Evolutionary conservation across 1,139 yeast genomes (phyloP).

Genomic region (Blastobotrys apis): DNA sequence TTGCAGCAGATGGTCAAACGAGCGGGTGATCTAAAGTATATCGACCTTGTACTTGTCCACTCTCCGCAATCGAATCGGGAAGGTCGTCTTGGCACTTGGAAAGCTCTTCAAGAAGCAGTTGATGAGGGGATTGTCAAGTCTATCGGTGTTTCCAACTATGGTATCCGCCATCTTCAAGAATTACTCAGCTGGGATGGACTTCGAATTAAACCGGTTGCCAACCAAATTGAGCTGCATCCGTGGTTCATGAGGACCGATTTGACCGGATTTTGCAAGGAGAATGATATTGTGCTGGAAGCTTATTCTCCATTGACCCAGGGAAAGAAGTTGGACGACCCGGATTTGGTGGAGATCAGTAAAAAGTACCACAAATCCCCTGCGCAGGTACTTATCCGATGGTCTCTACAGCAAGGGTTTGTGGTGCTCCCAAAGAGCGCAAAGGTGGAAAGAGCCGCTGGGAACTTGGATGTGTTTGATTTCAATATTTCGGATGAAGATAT

Average conservation of each 20-base stretch:
- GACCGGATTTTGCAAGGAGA: conserved; percentile 54
- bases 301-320: conserved; percentile 80
- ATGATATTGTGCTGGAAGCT: conserved; percentile 66
- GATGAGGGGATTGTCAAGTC: conserved; percentile 60
- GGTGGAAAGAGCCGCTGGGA: conserved; percentile 45
- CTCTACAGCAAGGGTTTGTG: conserved; percentile 42
- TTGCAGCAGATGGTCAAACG: conserved; percentile 7
- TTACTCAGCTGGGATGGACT: conserved; percentile 59
- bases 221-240: conserved; percentile 89
- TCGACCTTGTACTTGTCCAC: conserved; percentile 51
- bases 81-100: conserved; percentile 39
- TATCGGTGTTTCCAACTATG: conserved; percentile 79
- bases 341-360: conserved; percentile 38
- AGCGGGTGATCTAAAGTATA: conserved; percentile 54
- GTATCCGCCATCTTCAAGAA: conserved; percentile 67
- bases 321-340: conserved; percentile 46
- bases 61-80: conserved; percentile 33
- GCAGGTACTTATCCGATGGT: conserved; percentile 46
- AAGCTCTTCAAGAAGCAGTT: conserved; percentile 44
- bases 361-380: conserved; percentile 41
- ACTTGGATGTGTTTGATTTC: conserved; percentile 46
- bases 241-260: conserved; percentile 71
- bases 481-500: conserved; percentile 28
- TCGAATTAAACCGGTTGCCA: conserved; percentile 66
- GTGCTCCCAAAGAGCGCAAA: conserved; percentile 69